Evolutionary conservation across 306 rosid genomes (phyloP), one percentile per base, ranked within the genome.

Genomic region (Coriaria nepalensis): DNA sequence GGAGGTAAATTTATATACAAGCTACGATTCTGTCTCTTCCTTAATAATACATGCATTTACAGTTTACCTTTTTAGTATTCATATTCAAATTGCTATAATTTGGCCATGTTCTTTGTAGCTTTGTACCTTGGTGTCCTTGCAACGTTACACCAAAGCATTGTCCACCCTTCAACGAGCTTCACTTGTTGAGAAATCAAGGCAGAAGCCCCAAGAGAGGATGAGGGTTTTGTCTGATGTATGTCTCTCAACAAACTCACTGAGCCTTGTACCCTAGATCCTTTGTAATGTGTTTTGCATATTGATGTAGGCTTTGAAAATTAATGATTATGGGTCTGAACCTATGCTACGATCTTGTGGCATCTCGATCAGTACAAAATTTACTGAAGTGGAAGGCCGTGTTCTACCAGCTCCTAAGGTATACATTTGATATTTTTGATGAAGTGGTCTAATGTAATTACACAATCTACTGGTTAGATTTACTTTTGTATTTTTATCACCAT

Each of bases 121-220:
- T 13, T 92, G 98, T 62, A 13, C 69, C 4, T 50, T 85, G 79
- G 83, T 92, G n/a, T 70, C 98, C 0, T 57, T 92, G 43, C 95
- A 92, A 78, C 77, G 98, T 0, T 92, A 85, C 41, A 85, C 98
- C 0, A 92, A 92, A 59, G 72, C 96, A 5, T 53, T 92, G 2
- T 66, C 98, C 4, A 79, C 96, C 0, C 72, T 78, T 33, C 96
- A 92, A 59, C 69, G 98, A 60, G 47, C 96, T 52, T 79, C 96
- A 0, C 66, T 92, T 35, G 96, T 85, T 32, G 96, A 92, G 54
- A 85, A 92, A 62, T 92, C 98, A 0, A 77, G 96, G 72, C 95
- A 85, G 68, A 92, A 85, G 72, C 98, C 98, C 0, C 81, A 73
- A 14, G 96, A 92, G 55, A 63, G 96, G 67, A 92, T 85, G 96